These are phyloP conservation scores for Apiotrichum siamense DNA, from an alignment of 1,284 basidiomycete species.

Conservation along the genomic window DNA sequence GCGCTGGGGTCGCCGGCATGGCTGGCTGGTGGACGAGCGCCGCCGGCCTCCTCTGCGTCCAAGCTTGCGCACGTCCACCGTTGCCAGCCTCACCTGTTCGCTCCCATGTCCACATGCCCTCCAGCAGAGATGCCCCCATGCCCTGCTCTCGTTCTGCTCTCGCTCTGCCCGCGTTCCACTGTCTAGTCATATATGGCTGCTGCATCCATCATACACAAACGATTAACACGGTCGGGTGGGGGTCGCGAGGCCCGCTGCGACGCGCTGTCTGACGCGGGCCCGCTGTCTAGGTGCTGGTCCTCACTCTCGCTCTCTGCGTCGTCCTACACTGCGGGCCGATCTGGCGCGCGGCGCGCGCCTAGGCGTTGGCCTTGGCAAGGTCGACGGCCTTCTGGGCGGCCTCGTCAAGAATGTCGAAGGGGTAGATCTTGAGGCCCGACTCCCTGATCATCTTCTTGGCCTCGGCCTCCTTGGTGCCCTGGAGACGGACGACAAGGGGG, in stretches of 20 bases:
- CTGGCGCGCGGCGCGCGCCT: neutral
- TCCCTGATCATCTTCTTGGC: constrained; percentile 91
- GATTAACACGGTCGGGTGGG: neutral
- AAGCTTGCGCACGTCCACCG: no score
- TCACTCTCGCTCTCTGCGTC: no score
- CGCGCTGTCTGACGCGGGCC: neutral
- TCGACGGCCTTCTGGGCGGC: constrained; percentile 76
- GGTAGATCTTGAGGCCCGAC: constrained; percentile 83
- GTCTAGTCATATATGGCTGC: constrained; percentile 1
- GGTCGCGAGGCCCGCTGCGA: neutral
- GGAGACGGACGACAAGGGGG: constrained; percentile 87
- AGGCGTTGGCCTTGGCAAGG: constrained; percentile 50
- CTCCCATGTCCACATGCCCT: no score
- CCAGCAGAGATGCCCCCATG: no score
- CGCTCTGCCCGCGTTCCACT: no score
- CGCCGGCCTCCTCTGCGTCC: no score
- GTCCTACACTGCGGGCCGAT: no score
- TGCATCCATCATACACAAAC: constrained; percentile 3
- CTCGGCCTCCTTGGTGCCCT: constrained; percentile 94
- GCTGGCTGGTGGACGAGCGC: no score
- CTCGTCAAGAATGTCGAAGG: constrained; percentile 47
- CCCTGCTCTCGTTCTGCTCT: no score
- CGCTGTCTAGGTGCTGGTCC: neutral
- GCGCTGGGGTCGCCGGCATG: no score
- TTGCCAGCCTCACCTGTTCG: no score